Evolutionary conservation across 768 basidiomycete genomes (phyloP).

Genomic region (Agaricus sinodeliciosus): DNA sequence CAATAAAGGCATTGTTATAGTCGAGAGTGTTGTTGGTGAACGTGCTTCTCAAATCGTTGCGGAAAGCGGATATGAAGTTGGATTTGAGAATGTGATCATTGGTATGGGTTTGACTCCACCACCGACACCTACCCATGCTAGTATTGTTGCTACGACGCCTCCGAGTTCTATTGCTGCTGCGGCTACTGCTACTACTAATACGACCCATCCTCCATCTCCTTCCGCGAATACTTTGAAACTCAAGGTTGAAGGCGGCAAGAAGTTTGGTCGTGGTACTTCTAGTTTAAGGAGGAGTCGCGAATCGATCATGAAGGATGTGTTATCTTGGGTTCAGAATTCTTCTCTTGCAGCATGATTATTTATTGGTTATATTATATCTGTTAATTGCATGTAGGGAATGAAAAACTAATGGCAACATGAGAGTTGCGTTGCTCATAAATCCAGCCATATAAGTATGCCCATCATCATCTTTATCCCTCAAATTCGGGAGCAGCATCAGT

Average conservation of each 20-base stretch:
- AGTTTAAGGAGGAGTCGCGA: background rate
- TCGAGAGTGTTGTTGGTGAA: background rate
- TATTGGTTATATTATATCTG: too few relatives aligned
- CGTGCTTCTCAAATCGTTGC: background rate
- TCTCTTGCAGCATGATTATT: background rate
- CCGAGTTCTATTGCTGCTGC: background rate
- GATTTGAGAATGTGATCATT: background rate
- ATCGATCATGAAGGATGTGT: slow-evolving; percentile 1
- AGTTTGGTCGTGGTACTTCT: background rate
- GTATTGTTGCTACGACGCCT: background rate
- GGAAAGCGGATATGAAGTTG: background rate
- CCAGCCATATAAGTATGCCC: too few relatives aligned
- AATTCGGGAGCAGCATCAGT: too few relatives aligned
- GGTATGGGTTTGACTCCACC: slow-evolving; percentile 1
- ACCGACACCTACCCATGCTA: background rate
- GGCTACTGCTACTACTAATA: background rate
- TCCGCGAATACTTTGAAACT: background rate
- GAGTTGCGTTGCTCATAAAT: background rate
- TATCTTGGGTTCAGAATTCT: slow-evolving; percentile 7
- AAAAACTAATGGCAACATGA: too few relatives aligned
- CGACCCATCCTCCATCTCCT: background rate
- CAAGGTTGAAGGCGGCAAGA: background rate
- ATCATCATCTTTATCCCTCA: too few relatives aligned
- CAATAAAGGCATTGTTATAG: background rate
- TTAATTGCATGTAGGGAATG: too few relatives aligned